phyloP scores from a whole-genome alignment of 257 asterid genomes.

The Lycium ferocissimum region DNA sequence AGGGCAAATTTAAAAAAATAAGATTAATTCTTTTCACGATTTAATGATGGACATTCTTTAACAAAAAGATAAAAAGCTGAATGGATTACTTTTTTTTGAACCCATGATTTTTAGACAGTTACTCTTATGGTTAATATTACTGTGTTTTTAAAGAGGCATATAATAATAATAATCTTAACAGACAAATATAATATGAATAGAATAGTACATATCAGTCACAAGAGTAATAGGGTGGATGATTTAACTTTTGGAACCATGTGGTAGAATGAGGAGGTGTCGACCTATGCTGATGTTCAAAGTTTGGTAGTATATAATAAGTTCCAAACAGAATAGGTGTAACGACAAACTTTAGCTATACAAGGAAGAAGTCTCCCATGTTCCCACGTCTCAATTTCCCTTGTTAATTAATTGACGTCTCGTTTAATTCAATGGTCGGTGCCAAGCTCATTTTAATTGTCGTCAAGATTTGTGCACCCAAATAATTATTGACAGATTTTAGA shows the following conservation, averaged over 20 bases:
- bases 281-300: background rate
- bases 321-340: background rate
- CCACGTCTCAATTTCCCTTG: background rate
- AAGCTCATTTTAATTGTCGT: background rate
- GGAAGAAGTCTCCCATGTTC: background rate
- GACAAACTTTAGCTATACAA: background rate
- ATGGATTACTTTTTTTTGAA: no score
- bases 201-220: background rate
- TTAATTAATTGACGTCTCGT: background rate
- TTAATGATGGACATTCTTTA: no score
- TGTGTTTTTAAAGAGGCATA: no score
- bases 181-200: background rate
- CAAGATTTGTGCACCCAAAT: background rate
- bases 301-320: background rate
- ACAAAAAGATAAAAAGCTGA: no score
- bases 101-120: no score
- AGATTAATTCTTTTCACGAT: no score
- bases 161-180: background rate
- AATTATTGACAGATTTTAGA: background rate
- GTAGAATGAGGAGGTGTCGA: background rate
- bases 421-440: slow-evolving; percentile 19
- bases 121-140: background rate
- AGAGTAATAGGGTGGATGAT: background rate
- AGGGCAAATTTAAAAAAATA: no score
- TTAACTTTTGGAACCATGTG: background rate